Conservation (phyloP, 2,329 filamentous ascomycete genomes). For the Leptographium wingfieldii region DNA sequence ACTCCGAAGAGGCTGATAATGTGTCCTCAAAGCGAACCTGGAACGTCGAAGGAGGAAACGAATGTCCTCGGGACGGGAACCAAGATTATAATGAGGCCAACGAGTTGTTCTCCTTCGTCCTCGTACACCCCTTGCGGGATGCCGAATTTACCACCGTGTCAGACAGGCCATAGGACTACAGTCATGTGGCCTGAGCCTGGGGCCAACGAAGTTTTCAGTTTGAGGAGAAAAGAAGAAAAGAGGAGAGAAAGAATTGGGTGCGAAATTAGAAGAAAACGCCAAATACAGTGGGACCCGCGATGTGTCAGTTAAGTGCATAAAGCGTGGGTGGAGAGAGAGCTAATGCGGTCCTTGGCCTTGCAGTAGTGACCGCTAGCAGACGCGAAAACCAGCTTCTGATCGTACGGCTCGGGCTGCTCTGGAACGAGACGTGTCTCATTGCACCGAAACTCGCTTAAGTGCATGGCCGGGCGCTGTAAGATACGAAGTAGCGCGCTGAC, state of each 20-base stretch:
- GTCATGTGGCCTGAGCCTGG: background rate
- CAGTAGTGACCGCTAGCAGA: background rate
- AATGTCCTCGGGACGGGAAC: constrained; percentile 12
- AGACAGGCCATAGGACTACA: background rate
- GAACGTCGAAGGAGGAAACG: constrained; percentile 25
- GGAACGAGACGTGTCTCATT: background rate
- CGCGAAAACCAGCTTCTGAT: constrained; percentile 2
- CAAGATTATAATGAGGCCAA: constrained; percentile 48
- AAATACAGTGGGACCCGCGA: too few species aligned
- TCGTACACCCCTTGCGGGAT: background rate
- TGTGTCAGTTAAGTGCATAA: too few species aligned
- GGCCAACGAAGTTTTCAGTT: constrained; percentile 29
- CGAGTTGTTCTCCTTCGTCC: constrained; percentile 1
- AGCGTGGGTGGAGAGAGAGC: too few species aligned
- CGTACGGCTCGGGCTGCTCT: background rate
- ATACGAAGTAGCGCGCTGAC: background rate
- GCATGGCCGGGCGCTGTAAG: background rate
- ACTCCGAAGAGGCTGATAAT: background rate
- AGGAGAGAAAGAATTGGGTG: background rate
- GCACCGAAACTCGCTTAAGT: background rate
- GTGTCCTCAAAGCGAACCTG: constrained; percentile 43
- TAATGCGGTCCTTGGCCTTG: too few species aligned
- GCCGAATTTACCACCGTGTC: background rate
- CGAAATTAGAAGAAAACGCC: background rate
- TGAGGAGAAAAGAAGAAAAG: constrained; percentile 31